Evolutionary conservation across 164 flowering plant genomes (phyloP).

Genomic region (Magnolia kwangsiensis): DNA sequence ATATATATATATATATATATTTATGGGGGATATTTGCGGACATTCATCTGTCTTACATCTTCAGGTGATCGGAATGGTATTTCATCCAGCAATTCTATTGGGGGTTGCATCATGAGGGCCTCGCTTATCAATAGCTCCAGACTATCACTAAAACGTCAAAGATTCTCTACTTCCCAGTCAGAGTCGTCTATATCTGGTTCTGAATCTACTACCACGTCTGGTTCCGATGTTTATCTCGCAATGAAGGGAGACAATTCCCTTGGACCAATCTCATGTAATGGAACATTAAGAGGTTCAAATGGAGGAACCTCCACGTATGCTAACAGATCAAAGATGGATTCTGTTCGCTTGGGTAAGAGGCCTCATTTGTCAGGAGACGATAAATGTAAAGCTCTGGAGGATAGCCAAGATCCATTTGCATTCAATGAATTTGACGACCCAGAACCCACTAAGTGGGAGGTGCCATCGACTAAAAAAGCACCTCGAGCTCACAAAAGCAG

Average conservation of each 20-base stretch:
- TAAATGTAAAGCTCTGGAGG: slow-evolving; percentile 31
- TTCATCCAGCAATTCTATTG: slow-evolving; percentile 29
- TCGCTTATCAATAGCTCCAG: slow-evolving; percentile 28
- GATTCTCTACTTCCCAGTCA: slow-evolving; percentile 22
- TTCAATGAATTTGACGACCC: slow-evolving; percentile 81
- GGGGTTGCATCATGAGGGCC: slow-evolving; percentile 20
- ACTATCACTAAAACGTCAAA: slow-evolving; percentile 33
- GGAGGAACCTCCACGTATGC: slow-evolving; percentile 15
- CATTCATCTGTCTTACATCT: slow-evolving; percentile 7
- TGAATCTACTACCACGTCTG: slow-evolving; percentile 32
- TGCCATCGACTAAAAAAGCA: slow-evolving; percentile 37
- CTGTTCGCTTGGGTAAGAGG: slow-evolving; percentile 22
- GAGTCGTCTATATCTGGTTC: slow-evolving; percentile 32
- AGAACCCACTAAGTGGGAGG: slow-evolving; percentile 81
- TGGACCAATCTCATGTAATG: slow-evolving; percentile 40
- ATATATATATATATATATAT: no score
- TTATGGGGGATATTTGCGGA: not conserved
- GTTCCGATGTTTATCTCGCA: slow-evolving; percentile 25
- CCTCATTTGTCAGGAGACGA: slow-evolving; percentile 17
- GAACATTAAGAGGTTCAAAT: slow-evolving; percentile 28
- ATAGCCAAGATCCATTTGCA: slow-evolving; percentile 86
- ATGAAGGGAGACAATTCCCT: slow-evolving; percentile 42
- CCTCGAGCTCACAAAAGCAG: slow-evolving; percentile 31
- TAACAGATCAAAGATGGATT: slow-evolving; percentile 28
- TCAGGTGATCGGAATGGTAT: slow-evolving; percentile 38